These are phyloP conservation scores for Fusarium denticulatum DNA, from an alignment of 2,329 filamentous ascomycete genomes.

Conservation along the genomic window DNA sequence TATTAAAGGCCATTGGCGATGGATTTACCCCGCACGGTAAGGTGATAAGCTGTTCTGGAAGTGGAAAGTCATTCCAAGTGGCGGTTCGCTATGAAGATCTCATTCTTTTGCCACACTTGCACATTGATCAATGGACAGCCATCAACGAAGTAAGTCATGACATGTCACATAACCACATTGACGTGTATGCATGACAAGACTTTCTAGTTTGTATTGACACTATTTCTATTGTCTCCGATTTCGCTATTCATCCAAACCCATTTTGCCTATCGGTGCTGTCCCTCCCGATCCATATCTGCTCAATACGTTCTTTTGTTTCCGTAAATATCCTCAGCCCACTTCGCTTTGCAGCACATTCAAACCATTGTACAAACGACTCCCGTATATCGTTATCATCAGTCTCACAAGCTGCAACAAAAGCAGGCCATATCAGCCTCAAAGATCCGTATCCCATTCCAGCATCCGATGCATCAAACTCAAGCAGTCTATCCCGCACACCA, in stretches of 20 bases:
- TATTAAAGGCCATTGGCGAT: neutral
- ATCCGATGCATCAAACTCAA: conserved; percentile 21
- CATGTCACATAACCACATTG: neutral
- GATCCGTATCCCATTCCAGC: conserved; percentile 24
- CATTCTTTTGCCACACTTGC: fast-evolving
- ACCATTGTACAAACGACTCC: conserved; percentile 11
- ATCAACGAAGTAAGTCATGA: neutral
- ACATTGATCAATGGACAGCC: fast-evolving
- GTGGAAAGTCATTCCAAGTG: conserved; percentile 7
- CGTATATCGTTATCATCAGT: conserved; percentile 1
- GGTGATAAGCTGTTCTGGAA: neutral
- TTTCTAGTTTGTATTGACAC: too few relatives aligned
- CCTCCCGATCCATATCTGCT: conserved; percentile 13
- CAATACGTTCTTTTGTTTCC: conserved; percentile 14
- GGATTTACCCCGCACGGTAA: neutral
- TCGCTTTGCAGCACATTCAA: conserved; percentile 1
- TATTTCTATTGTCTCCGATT: neutral
- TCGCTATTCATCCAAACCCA: neutral
- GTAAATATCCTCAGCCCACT: conserved; percentile 25
- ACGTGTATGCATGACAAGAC: neutral
- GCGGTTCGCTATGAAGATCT: neutral
- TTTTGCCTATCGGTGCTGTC: neutral
- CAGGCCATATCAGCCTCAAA: conserved; percentile 30
- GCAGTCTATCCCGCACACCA: conserved; percentile 19
- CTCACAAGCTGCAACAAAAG: conserved; percentile 25